Conservation (phyloP, 2,329 filamentous ascomycete genomes). For the Sarocladium brachiariae region DNA sequence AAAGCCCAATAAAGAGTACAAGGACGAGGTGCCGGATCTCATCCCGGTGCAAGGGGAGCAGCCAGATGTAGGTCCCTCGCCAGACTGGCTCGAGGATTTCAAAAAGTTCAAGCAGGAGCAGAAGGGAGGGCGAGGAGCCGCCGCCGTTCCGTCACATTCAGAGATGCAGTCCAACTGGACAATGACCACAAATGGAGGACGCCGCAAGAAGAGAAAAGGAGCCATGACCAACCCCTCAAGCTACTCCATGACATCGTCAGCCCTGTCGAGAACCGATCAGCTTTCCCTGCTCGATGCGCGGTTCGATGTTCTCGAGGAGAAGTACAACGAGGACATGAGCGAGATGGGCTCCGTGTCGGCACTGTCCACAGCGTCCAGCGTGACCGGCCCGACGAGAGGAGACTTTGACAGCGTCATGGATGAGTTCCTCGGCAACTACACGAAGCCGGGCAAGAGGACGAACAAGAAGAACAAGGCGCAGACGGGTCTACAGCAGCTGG, state of each 20-base stretch:
- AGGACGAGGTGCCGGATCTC: conserved; percentile 40
- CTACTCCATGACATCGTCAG: conserved; percentile 89
- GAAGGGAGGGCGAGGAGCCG: conserved; percentile 35
- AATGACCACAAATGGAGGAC: conserved; percentile 70
- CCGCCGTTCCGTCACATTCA: conserved; percentile 44
- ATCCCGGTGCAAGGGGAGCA: conserved; percentile 36
- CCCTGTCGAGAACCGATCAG: conserved; percentile 80
- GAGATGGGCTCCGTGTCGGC: conserved; percentile 52
- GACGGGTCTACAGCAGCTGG: conserved; percentile 79
- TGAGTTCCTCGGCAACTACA: conserved; percentile 76
- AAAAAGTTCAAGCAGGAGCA: conserved; percentile 88
- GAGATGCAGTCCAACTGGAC: conserved; percentile 67
- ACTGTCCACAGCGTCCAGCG: conserved; percentile 57
- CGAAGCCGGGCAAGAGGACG: conserved; percentile 63
- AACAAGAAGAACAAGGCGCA: conserved; percentile 77
- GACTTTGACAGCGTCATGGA: conserved; percentile 92
- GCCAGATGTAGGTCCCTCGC: conserved; percentile 57
- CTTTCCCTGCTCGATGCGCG: conserved; percentile 78
- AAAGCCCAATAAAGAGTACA: conserved; percentile 60
- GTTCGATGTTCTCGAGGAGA: conserved; percentile 85
- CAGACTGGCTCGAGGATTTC: conserved; percentile 88
- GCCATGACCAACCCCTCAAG: conserved; percentile 80
- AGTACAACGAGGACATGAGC: conserved; percentile 51
- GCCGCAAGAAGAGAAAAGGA: conserved; percentile 90
- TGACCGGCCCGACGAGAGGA: conserved; percentile 58